Percentiles rank a stretch among this genome's conserved stretches.
These are phyloP conservation scores for Hypomontagnella submonticulosa DNA, from an alignment of 495 filamentous ascomycete genomes.

Conservation along the genomic window DNA sequence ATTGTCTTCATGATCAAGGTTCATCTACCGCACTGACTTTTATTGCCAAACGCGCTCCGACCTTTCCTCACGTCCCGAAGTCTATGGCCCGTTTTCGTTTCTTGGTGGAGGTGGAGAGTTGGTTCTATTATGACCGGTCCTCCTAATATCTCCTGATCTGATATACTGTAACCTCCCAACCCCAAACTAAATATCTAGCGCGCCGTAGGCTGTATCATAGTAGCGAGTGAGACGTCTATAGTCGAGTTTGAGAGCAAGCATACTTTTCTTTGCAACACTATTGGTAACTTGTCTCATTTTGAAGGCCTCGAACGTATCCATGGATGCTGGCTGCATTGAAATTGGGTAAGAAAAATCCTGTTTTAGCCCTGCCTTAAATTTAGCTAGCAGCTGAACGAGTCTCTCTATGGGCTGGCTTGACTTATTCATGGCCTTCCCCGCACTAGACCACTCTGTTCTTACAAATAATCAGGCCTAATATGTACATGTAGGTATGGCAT, in stretches of 20 bases:
- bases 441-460: constrained; percentile 18
- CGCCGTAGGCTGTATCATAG: neutral
- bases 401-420: constrained; percentile 23
- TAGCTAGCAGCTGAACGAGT: constrained; percentile 38
- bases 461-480: constrained; percentile 15
- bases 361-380: constrained; percentile 22
- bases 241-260: constrained; percentile 10
- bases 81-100: constrained; percentile 8
- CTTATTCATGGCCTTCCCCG: constrained; percentile 33
- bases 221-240: constrained; percentile 17
- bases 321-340: constrained; percentile 17
- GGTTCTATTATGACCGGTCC: constrained; percentile 1
- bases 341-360: constrained; percentile 30
- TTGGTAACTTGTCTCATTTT: constrained; percentile 22
- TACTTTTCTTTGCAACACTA: constrained; percentile 10
- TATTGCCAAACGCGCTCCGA: constrained; percentile 3
- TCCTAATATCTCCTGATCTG: constrained; percentile 22
- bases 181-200: constrained; percentile 16
- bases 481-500: neutral
- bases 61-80: neutral
- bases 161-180: constrained; percentile 1
- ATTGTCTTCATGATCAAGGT: constrained; percentile 3
- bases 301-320: constrained; percentile 17
- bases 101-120: constrained; percentile 1
- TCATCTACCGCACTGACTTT: constrained; percentile 11